These are phyloP conservation scores for Dichotomopilus funicola DNA, from an alignment of 2,329 filamentous ascomycete genomes.

Conservation along the genomic window DNA sequence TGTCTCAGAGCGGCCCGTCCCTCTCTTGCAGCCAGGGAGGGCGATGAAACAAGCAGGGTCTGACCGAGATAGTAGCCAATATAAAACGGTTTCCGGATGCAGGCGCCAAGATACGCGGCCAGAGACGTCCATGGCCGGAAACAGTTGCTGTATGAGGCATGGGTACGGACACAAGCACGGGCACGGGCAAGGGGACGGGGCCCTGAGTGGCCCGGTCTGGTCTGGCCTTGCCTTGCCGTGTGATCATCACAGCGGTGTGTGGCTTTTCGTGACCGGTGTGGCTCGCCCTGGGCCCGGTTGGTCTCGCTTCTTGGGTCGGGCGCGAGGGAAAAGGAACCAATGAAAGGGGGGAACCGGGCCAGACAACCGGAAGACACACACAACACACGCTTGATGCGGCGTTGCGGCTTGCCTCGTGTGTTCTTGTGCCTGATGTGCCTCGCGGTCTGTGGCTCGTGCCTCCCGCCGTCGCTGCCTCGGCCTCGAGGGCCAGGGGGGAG, in stretches of 20 bases:
- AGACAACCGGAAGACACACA: no score
- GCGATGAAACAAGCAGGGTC: constrained; percentile 7
- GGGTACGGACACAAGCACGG: no score
- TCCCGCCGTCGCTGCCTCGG: no score
- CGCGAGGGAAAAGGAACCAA: constrained; percentile 3
- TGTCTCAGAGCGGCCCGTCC: constrained; percentile 6
- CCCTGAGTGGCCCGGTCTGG: neutral
- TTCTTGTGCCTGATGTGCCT: no score
- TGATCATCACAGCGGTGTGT: neutral
- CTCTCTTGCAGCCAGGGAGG: constrained; percentile 2
- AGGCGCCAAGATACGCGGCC: constrained; percentile 9
- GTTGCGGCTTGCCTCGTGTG: no score
- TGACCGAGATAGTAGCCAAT: neutral
- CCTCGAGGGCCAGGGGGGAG: no score
- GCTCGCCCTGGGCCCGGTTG: neutral
- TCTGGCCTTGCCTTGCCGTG: neutral
- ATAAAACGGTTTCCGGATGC: constrained; percentile 3
- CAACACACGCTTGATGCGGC: no score
- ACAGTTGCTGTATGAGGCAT: no score
- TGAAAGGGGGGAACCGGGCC: neutral
- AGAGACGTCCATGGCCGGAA: neutral
- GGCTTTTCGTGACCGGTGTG: constrained; percentile 5
- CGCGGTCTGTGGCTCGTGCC: no score
- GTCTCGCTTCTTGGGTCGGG: constrained; percentile 5
- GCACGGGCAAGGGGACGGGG: no score